Evolutionary conservation across 2,329 filamentous ascomycete species (phyloP), one percentile per base, ranked within the genome.

Genomic region (Stylonectria norvegica): DNA sequence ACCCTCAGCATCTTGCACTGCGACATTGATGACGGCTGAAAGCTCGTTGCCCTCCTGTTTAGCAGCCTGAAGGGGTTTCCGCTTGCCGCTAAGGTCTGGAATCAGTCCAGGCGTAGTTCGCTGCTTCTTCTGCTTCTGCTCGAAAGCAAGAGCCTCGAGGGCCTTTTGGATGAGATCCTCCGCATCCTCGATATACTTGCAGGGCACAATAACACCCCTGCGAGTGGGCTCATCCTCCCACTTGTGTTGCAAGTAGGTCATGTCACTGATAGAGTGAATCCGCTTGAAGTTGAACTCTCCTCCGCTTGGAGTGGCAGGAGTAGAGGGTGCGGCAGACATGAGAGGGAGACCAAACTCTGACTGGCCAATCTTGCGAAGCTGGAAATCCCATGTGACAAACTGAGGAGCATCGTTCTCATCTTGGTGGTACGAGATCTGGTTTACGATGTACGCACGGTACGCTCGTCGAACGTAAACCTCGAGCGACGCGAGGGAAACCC

Each of bases 391-490:
- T 9, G 89, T 89, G 28, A 97, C 73, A 59, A 86, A 95, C 8
- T 85, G 81, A 17, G 86, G 78, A 17, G 63, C 64, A 8, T 78
- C 75, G 8, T 66, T 74, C 55, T 95, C 89, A 39, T 85, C 83
- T 58, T 90, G 81, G 63, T 94, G 83, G 65, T 98, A 98, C 56
- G 95, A 81, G 42, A 98, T 85, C 54, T 82, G 75, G 76, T 94
- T 90, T 36, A 98, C 73, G 45, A 86, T 83, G 69, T 98, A 98
- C 2, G 93, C 93, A 73, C 93, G 87, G 73, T 98, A 98, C 11
- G 93, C 90, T 49, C 93, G 88, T 57, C 93, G 90, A 48, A 95
- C 84, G 65, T 98, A 98, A 34, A 97, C 90, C 64, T 98, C 93
- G 4, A 98, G 79, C 34, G 93, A 89, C 43, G 93, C 93, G 47